phyloP scores from a whole-genome alignment of 768 basidiomycete species.

The Pleurotus ostreatus region DNA sequence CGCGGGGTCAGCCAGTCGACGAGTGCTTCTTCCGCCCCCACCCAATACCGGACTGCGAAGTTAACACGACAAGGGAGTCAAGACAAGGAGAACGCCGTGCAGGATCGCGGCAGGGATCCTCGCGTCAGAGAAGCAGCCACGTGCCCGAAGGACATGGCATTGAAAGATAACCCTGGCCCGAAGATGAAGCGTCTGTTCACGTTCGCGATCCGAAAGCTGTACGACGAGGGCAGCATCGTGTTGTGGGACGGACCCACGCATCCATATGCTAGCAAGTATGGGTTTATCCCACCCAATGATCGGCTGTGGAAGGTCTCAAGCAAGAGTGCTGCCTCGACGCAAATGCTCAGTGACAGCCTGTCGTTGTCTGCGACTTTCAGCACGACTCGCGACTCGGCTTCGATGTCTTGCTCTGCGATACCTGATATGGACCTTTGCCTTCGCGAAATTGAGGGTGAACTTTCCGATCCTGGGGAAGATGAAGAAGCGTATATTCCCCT shows the following conservation, averaged over 20 bases:
- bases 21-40: background rate
- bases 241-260: conserved; percentile 66
- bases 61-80: conserved; percentile 2
- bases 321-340: background rate
- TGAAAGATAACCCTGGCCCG: conserved; percentile 14
- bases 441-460: conserved; percentile 36
- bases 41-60: background rate
- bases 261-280: conserved; percentile 19
- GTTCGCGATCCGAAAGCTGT: conserved; percentile 59
- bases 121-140: background rate
- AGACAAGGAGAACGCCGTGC: conserved; percentile 1
- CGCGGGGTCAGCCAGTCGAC: conserved; percentile 4
- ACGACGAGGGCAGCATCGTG: conserved; percentile 70
- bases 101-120: background rate
- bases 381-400: background rate
- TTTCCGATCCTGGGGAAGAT: conserved; percentile 57
- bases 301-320: conserved; percentile 46
- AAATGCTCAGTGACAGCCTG: background rate
- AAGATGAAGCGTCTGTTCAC: conserved; percentile 69
- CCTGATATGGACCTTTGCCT: conserved; percentile 17
- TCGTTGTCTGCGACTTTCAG: background rate
- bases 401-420: background rate
- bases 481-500: conserved; percentile 72
- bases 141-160: conserved; percentile 16
- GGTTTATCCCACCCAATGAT: conserved; percentile 19